Conservation (phyloP, 2,329 filamentous ascomycete species). For the Didymella pinodella region DNA sequence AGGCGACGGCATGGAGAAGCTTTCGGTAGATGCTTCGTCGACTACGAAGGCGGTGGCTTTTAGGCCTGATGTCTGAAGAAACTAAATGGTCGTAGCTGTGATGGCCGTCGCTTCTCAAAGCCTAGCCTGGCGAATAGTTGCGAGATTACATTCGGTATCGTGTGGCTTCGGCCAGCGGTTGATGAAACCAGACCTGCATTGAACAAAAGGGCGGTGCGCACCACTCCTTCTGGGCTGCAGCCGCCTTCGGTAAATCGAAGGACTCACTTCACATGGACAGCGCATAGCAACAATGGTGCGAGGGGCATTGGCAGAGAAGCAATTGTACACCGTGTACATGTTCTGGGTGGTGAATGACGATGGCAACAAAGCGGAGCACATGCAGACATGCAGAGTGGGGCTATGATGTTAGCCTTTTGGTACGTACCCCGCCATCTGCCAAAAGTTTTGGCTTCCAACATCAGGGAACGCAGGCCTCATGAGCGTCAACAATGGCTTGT, state of each 20-base stretch:
- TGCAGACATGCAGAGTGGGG: constrained; percentile 2
- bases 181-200: constrained; percentile 1
- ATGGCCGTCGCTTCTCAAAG: background rate
- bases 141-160: background rate
- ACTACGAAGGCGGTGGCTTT: background rate
- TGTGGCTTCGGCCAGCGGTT: background rate
- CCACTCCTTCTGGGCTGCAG: background rate
- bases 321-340: constrained; percentile 1
- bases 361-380: constrained; percentile 1
- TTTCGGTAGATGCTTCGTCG: background rate
- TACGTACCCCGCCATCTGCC: background rate
- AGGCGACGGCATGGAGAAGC: background rate
- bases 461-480: background rate
- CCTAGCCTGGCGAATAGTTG: background rate
- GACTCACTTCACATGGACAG: background rate
- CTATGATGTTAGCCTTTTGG: background rate
- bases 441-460: constrained; percentile 5
- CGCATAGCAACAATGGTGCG: background rate
- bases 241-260: background rate
- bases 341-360: background rate
- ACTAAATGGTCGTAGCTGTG: background rate
- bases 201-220: background rate
- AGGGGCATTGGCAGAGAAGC: background rate
- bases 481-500: background rate
- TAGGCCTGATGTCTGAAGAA: background rate